Evolutionary conservation across 108 stramenopile genomes (phyloP).

Genomic region (Skeletonema costatum): DNA sequence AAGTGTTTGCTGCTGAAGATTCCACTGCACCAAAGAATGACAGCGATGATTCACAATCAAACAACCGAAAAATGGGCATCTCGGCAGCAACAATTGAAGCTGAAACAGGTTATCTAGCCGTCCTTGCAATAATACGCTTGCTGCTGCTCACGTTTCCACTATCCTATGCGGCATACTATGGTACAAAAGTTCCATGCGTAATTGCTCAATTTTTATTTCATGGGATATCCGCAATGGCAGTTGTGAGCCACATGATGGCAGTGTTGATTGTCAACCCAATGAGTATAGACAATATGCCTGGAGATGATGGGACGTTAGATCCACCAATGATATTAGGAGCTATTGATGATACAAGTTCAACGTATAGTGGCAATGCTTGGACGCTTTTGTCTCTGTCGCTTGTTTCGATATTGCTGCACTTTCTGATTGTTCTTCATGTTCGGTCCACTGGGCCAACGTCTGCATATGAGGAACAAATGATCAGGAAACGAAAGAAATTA

Average conservation of each 20-base stretch:
- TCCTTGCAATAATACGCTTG: slow-evolving; percentile 59
- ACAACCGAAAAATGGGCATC: slow-evolving; percentile 11
- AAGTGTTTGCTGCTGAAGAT: background rate
- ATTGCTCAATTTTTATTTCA: slow-evolving; percentile 63
- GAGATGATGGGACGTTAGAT: slow-evolving; percentile 4
- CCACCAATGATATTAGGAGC: background rate
- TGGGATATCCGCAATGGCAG: slow-evolving; percentile 43
- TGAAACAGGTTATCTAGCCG: slow-evolving; percentile 53
- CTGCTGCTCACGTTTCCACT: slow-evolving; percentile 67
- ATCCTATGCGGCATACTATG: slow-evolving; percentile 74
- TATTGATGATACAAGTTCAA: background rate
- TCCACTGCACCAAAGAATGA: background rate
- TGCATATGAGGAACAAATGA: slow-evolving; percentile 39
- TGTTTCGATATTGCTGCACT: slow-evolving; percentile 61
- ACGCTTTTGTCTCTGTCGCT: slow-evolving; percentile 56
- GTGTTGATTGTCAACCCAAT: slow-evolving; percentile 62
- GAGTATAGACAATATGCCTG: slow-evolving; percentile 25
- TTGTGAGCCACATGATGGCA: slow-evolving; percentile 64
- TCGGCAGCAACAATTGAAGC: slow-evolving; percentile 23
- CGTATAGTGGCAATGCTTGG: slow-evolving; percentile 47
- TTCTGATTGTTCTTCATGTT: slow-evolving; percentile 77
- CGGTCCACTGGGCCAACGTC: slow-evolving; percentile 71
- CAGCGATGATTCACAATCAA: background rate
- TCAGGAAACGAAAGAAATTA: slow-evolving; percentile 40
- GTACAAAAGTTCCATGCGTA: slow-evolving; percentile 68